Evolutionary conservation across 2,329 filamentous ascomycete species (phyloP).

Genomic region (Pyrenochaeta sp.): DNA sequence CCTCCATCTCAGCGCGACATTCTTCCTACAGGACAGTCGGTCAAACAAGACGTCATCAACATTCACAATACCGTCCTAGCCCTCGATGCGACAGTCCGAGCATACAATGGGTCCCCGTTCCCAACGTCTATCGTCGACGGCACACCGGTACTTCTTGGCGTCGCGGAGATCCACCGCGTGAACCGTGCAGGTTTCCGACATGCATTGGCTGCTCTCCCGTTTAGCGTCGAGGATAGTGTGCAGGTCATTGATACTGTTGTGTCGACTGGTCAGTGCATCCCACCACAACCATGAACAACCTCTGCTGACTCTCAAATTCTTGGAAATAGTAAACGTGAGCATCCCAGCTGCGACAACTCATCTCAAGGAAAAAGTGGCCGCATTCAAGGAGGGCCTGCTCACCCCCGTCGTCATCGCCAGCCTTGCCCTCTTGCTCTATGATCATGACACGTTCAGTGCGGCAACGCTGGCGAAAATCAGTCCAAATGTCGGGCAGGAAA

Average conservation of each 20-base stretch:
- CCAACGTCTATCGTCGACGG: conserved; percentile 19
- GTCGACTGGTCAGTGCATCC: conserved; percentile 11
- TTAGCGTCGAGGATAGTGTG: conserved; percentile 9
- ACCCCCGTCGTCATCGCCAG: conserved; percentile 18
- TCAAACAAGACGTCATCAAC: conserved; percentile 23
- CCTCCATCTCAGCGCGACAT: conserved; percentile 6
- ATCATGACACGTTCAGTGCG: conserved; percentile 29
- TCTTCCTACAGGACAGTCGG: conserved; percentile 15
- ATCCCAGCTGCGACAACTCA: conserved; percentile 19
- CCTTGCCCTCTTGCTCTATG: conserved; percentile 18
- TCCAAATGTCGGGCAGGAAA: conserved; percentile 7
- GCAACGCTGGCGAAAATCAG: conserved; percentile 17
- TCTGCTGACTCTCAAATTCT: background rate
- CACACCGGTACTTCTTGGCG: conserved; percentile 19
- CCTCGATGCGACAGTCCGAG: conserved; percentile 14
- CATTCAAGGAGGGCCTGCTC: conserved; percentile 18
- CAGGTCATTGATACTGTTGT: conserved; percentile 18
- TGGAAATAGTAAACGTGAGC: conserved; percentile 18
- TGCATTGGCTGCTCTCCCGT: conserved; percentile 16
- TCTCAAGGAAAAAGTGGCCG: conserved; percentile 16
- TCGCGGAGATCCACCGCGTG: conserved; percentile 26
- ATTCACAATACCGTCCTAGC: conserved; percentile 24
- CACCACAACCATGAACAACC: background rate
- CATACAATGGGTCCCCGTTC: conserved; percentile 9
- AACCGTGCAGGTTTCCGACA: conserved; percentile 25